Evolutionary conservation across 768 basidiomycete species (phyloP), one percentile per base, ranked within the genome.

Genomic region (Suillus ampliporus): DNA sequence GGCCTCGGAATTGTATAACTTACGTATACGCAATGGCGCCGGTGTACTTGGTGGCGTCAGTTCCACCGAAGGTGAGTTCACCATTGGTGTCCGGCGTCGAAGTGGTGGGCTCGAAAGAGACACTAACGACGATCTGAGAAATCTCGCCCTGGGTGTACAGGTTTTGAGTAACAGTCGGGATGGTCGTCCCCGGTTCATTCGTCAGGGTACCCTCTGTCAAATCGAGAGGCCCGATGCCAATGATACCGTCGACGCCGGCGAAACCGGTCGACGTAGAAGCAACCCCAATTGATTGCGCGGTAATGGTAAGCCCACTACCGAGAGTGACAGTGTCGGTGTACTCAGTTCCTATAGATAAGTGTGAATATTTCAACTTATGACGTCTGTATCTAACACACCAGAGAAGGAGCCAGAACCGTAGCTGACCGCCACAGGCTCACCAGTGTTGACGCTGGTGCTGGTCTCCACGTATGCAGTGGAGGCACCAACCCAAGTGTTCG

Each of bases 401-500:
- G 80, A 81, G 76, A 89, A 87, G 3, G 76, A 81, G n/a, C 87
- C 88, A 43, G 84, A 84, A 57, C 89, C 88, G 64, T 90, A 90
- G 8, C 73, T 70, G 41, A 88, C 85, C 21, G 80, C 86, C 65
- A 90, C 85, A 40, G 69, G 28, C 61, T 85, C 66, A 1, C 68
- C 64, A n/a, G 86, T 89, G 65, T 78, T 62, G 9, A 43, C 69
- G 59, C 84, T 87, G 31, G 86, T 83, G 61, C 77, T 77, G 9
- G 89, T 89, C 64, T 65, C 62, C 23, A 69, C 71, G 68, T 87
- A 90, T 1, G 73, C 15, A 23, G 67, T 74, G 13, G 35, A 65
- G 34, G 89, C 86, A 23, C 89, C 88, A 51, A 90, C 78, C 88
- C 89, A 90, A 26, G 88, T 89, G 76, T 89, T 90, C 19, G 89